Evolutionary conservation across 805 yeast genomes (phyloP).

Genomic region (Kuraishia floccosa): DNA sequence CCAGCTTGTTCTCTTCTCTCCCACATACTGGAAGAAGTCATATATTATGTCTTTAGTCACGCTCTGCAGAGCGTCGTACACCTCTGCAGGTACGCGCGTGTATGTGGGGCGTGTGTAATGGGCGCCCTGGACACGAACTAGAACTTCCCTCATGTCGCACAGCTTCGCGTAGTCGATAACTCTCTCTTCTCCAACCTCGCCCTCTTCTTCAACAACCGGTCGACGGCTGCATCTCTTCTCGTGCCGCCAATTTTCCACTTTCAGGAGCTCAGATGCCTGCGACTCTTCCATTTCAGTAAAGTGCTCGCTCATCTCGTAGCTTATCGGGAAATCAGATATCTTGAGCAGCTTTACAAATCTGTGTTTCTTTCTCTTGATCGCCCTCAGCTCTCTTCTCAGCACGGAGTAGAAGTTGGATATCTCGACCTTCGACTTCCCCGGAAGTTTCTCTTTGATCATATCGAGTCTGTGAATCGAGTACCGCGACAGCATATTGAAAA

Average conservation of each 20-base stretch:
- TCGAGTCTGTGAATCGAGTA: conserved; percentile 30
- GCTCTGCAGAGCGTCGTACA: no score
- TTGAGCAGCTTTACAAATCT: conserved; percentile 8
- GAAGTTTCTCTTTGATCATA: conserved; percentile 18
- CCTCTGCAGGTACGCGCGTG: neutral
- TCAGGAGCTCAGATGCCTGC: conserved; percentile 3
- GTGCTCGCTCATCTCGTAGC: conserved; percentile 30
- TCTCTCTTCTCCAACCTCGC: neutral
- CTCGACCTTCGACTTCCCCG: conserved; percentile 24
- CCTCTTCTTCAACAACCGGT: neutral
- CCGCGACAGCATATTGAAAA: conserved; percentile 35
- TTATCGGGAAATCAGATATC: conserved; percentile 32
- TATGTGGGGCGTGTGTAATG: neutral
- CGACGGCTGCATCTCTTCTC: neutral
- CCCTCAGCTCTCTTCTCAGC: conserved; percentile 14
- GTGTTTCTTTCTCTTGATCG: conserved; percentile 7
- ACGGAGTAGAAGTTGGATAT: conserved; percentile 25
- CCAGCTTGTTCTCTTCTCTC: no score
- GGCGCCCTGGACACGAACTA: neutral
- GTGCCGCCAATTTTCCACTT: neutral
- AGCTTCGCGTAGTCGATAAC: neutral
- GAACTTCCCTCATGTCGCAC: neutral
- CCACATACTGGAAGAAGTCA: no score
- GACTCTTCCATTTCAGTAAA: conserved; percentile 28
- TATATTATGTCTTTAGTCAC: no score